phyloP scores from a whole-genome alignment of 2,329 filamentous ascomycete species.

The Neobulgaria alba region DNA sequence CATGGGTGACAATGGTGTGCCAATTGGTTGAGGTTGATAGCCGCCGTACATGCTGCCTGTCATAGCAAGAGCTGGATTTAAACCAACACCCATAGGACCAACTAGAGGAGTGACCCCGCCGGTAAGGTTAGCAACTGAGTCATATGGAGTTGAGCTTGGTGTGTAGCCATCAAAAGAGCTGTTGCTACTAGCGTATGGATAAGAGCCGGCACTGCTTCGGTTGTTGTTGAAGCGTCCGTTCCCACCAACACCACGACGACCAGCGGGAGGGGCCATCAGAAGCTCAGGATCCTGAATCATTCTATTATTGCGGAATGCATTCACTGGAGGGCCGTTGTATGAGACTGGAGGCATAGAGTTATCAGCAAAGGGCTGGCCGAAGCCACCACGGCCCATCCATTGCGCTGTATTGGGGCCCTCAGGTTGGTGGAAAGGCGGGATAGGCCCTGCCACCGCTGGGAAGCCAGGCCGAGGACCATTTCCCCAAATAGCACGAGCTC shows the following conservation, averaged over 20 bases:
- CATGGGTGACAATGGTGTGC: conserved; percentile 62
- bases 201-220: conserved; percentile 20
- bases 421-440: conserved; percentile 20
- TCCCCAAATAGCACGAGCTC: conserved; percentile 48
- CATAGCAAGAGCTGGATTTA: conserved; percentile 15
- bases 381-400: conserved; percentile 39
- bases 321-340: conserved; percentile 20
- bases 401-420: conserved; percentile 33
- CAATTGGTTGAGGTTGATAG: conserved; percentile 45
- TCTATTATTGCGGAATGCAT: conserved; percentile 24
- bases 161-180: conserved; percentile 29
- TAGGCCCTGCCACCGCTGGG: conserved; percentile 12
- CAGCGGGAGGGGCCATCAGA: conserved; percentile 20
- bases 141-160: conserved; percentile 22
- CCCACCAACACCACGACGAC: conserved; percentile 20
- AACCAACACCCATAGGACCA: conserved; percentile 15
- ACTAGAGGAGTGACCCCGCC: conserved; percentile 18
- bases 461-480: conserved; percentile 35
- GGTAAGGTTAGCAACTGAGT: conserved; percentile 21
- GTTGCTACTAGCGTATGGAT: conserved; percentile 27
- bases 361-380: conserved; percentile 27
- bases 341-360: conserved; percentile 10
- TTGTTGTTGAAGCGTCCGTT: conserved; percentile 25
- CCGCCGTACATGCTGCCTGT: conserved; percentile 27
- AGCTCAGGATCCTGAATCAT: conserved; percentile 24